A percentile compares a stretch with the other conserved stretches of the same genome.
Evolutionary conservation across 2,329 filamentous ascomycete genomes (phyloP).

Genomic region (Xylaria sp.): DNA sequence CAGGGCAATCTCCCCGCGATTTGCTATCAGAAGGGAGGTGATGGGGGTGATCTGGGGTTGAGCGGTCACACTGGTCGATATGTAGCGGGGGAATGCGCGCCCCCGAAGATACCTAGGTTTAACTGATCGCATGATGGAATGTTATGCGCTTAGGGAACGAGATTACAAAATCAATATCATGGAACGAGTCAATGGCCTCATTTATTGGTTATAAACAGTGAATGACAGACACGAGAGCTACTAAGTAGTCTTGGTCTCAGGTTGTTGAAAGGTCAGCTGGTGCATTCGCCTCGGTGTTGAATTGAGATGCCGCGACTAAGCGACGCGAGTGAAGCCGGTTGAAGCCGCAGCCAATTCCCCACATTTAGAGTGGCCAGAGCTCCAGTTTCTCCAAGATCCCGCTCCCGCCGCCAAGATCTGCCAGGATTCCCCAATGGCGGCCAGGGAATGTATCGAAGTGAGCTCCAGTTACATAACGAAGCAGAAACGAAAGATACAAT

Average conservation of each 20-base stretch:
- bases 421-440: no score
- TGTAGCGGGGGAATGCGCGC: conserved; percentile 49
- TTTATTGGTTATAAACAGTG: conserved; percentile 4
- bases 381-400: conserved; percentile 20
- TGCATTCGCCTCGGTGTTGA: conserved; percentile 16
- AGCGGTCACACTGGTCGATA: conserved; percentile 43
- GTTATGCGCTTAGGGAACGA: background rate
- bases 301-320: conserved; percentile 30
- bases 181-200: background rate
- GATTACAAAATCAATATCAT: conserved; percentile 8
- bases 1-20: conserved; percentile 94
- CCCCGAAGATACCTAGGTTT: conserved; percentile 56
- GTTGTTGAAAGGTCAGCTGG: conserved; percentile 20
- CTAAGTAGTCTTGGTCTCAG: background rate
- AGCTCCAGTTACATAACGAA: no score
- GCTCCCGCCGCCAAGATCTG: background rate
- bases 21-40: conserved; percentile 90
- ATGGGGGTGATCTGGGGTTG: conserved; percentile 55
- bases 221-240: background rate
- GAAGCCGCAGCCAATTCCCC: conserved; percentile 23
- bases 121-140: conserved; percentile 59
- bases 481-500: no score
- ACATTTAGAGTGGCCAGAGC: background rate
- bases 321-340: conserved; percentile 25
- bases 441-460: no score